Evolutionary conservation across 192 early-diverging fungal species (phyloP).

Genomic region (Backusella luteola): DNA sequence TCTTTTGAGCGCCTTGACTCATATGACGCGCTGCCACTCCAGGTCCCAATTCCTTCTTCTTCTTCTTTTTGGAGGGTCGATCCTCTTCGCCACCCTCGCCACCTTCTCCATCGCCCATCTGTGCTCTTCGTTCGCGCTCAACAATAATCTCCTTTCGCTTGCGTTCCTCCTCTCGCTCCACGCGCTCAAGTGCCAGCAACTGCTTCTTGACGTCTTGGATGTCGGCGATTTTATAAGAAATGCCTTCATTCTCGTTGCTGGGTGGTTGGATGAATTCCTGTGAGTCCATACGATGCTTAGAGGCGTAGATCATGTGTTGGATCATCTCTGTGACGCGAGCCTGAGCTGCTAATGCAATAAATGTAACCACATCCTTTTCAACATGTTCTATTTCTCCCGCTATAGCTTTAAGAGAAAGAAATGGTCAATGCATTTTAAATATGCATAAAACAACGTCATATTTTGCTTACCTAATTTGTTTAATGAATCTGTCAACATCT

Average conservation of each 20-base stretch:
- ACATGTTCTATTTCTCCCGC: constrained; percentile 38
- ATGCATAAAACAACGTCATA: not conserved
- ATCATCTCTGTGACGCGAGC: constrained; percentile 59
- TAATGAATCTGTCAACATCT: constrained; percentile 34
- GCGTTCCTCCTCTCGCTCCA: constrained; percentile 67
- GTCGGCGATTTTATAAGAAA: constrained; percentile 65
- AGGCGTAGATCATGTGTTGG: constrained; percentile 67
- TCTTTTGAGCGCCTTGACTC: constrained; percentile 20
- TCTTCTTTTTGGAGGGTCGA: constrained; percentile 15
- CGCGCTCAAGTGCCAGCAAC: constrained; percentile 67
- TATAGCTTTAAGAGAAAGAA: not conserved
- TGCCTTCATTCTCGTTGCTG: constrained; percentile 47
- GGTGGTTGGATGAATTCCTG: constrained; percentile 63
- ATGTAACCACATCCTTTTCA: constrained; percentile 56
- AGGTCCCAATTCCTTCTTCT: constrained; percentile 35
- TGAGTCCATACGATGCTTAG: constrained; percentile 67
- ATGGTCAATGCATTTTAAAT: not conserved
- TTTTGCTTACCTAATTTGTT: constrained; percentile 40
- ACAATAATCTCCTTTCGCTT: constrained; percentile 38
- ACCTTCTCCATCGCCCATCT: constrained; percentile 43
- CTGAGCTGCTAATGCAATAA: constrained; percentile 68
- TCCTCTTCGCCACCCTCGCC: constrained; percentile 32
- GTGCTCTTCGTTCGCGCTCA: constrained; percentile 40
- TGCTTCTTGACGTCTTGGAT: constrained; percentile 71
- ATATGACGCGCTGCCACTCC: constrained; percentile 26